Evolutionary conservation across 768 basidiomycete species (phyloP).

Genomic region (Leucosporidium scottii): DNA sequence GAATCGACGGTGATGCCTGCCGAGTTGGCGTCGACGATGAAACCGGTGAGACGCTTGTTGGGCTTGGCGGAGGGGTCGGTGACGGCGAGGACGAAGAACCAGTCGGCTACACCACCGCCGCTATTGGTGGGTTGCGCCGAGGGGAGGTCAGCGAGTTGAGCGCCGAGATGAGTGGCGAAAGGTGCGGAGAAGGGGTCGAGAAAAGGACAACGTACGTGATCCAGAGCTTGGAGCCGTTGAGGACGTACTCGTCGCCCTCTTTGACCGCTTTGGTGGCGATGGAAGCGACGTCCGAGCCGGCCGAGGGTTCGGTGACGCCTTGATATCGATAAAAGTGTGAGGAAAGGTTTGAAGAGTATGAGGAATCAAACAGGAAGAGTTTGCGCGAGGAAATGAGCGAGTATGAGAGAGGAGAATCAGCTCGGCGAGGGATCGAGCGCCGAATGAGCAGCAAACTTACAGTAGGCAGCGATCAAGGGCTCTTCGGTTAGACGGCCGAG

Average conservation of each 20-base stretch:
- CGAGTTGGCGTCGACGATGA: conserved; percentile 43
- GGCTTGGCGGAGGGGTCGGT: conserved; percentile 41
- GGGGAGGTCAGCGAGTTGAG: conserved; percentile 38
- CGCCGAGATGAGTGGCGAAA: neutral
- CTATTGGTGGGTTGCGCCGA: too few relatives aligned
- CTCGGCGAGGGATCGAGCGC: too few relatives aligned
- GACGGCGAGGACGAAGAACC: conserved; percentile 46
- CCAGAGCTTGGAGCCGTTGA: conserved; percentile 30
- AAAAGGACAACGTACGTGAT: neutral
- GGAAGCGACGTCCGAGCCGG: conserved; percentile 45
- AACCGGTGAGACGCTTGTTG: conserved; percentile 42
- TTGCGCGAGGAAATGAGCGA: conserved; percentile 27
- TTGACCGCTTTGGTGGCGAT: conserved; percentile 44
- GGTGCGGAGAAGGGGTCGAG: neutral
- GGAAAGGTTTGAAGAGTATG: conserved; percentile 9
- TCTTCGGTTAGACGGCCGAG: conserved; percentile 45
- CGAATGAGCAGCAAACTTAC: too few relatives aligned
- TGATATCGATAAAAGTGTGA: neutral
- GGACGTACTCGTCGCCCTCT: conserved; percentile 40
- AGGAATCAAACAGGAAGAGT: too few relatives aligned
- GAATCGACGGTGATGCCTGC: conserved; percentile 39
- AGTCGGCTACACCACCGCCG: conserved; percentile 41
- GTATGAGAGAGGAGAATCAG: too few relatives aligned
- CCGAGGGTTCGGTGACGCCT: conserved; percentile 41
- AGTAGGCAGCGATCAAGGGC: conserved; percentile 44